Conservation (phyloP, 768 basidiomycete species). For the Phlebiopsis gigantea region DNA sequence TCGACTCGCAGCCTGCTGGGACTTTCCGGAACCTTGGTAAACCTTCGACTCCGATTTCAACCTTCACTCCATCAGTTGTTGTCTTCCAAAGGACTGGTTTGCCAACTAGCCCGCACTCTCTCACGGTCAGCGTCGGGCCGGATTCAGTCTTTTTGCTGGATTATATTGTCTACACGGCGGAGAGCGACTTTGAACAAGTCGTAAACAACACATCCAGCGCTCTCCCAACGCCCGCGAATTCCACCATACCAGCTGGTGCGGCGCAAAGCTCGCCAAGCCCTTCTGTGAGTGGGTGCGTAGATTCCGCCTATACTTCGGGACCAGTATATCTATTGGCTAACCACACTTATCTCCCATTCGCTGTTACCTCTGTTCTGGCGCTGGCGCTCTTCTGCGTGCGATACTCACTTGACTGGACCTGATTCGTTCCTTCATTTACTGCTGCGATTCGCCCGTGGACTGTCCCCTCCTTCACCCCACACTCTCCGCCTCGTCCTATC, state of each 20-base stretch:
- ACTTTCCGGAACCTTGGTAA: constrained; percentile 27
- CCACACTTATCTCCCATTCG: constrained; percentile 24
- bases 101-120: constrained; percentile 33
- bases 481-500: constrained; percentile 8
- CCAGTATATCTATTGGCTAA: constrained; percentile 21
- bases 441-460: constrained; percentile 12
- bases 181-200: constrained; percentile 5
- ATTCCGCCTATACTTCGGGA: constrained; percentile 30
- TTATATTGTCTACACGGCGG: constrained; percentile 36
- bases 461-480: constrained; percentile 14
- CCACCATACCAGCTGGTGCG: constrained; percentile 15
- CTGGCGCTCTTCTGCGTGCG: constrained; percentile 9
- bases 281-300: constrained; percentile 29
- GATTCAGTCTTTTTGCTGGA: constrained; percentile 47
- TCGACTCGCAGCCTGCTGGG: constrained; percentile 33
- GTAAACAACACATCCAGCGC: constrained; percentile 8
- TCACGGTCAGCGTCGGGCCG: constrained; percentile 38
- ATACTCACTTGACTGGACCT: constrained; percentile 15
- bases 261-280: constrained; percentile 19
- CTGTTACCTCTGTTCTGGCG: constrained; percentile 13
- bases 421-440: constrained; percentile 21
- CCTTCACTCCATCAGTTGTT: constrained; percentile 16
- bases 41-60: not conserved
- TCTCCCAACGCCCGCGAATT: constrained; percentile 4
- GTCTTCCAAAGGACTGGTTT: constrained; percentile 34